A percentile compares a stretch with the other conserved stretches of the same genome.
These are phyloP conservation scores for Thymus quinquecostatus DNA, from an alignment of 257 asterid genomes.

Conservation along the genomic window DNA sequence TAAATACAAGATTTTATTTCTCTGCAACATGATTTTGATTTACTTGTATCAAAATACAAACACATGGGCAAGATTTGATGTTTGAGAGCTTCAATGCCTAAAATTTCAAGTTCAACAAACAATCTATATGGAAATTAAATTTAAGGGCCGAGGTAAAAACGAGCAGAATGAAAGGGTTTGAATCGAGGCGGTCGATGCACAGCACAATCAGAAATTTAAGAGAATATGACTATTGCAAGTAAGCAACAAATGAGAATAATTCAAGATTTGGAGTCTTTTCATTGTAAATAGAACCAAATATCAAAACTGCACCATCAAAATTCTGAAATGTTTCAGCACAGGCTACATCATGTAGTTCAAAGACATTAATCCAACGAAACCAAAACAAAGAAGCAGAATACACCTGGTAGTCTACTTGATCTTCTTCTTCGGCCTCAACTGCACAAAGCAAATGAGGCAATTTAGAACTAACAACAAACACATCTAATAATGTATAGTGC, in stretches of 20 bases:
- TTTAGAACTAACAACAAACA: not conserved
- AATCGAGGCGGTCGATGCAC: too few relatives aligned
- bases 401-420: slow-evolving; percentile 34
- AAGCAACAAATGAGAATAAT: not conserved
- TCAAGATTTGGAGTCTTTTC: not conserved
- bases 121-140: too few relatives aligned
- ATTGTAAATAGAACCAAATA: not conserved
- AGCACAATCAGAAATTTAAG: not conserved
- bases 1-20: too few relatives aligned
- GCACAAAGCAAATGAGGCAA: slow-evolving; percentile 5
- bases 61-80: too few relatives aligned
- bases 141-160: too few relatives aligned
- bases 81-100: too few relatives aligned
- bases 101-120: too few relatives aligned
- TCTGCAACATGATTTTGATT: too few relatives aligned
- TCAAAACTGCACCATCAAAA: slow-evolving; percentile 7
- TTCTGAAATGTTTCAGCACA: slow-evolving; percentile 21
- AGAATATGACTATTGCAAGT: not conserved
- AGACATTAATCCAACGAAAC: slow-evolving; percentile 1
- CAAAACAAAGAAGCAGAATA: slow-evolving; percentile 5
- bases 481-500: too few relatives aligned
- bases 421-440: slow-evolving; percentile 58
- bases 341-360: slow-evolving; percentile 18
- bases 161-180: too few relatives aligned
- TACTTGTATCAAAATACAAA: too few relatives aligned